Evolutionary conservation across 345 rosid species (phyloP), one percentile per base, ranked within the genome.

Genomic region (Mallotus nudiflorus): DNA sequence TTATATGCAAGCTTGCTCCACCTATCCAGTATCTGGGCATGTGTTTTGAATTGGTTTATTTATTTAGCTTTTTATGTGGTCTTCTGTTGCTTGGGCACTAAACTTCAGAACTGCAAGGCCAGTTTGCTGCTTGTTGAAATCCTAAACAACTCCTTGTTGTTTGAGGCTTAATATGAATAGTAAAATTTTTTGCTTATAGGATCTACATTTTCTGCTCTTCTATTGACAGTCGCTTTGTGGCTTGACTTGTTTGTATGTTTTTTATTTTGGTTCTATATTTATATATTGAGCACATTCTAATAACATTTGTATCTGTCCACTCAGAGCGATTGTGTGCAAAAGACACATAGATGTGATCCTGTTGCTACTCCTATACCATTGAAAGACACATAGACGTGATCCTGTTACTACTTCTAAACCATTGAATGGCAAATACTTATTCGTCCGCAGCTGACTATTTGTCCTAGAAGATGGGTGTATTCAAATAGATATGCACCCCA

Each of bases 241-340:
- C 28, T n/a, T 49, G n/a, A 29, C 8, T 20, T 52, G 15, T 13
- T 14, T 67, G 2, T 22, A 14, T 42, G 16, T 69, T 14, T 59
- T 37, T 6, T 16, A 37, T 16, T 40, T 64, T 53, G 39, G 40
- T 66, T 70, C 7, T 67, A 19, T 57, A 1, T 65, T 1, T 49
- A 25, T 75, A 24, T 55, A 29, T 33, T 56, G 54, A 64, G 15
- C 63, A 27, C 52, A 31, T 49, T 55, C 72, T 66, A 31, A 65
- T 12, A 14, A 48, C 44, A 5, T 18, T 57, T 9, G 60, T 35
- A 55, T 25, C 59, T 72, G 69, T 76, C 28, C n/a, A 45, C 79
- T 56, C 89, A 91, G 96, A 94, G 84, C 88, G 97, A 24, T 73
- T 90, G 73, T 91, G 97, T 78, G 85, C 89, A 29, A 75, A 87